phyloP scores from a whole-genome alignment of 108 stramenopile genomes.

The Nitzschia sp. region DNA sequence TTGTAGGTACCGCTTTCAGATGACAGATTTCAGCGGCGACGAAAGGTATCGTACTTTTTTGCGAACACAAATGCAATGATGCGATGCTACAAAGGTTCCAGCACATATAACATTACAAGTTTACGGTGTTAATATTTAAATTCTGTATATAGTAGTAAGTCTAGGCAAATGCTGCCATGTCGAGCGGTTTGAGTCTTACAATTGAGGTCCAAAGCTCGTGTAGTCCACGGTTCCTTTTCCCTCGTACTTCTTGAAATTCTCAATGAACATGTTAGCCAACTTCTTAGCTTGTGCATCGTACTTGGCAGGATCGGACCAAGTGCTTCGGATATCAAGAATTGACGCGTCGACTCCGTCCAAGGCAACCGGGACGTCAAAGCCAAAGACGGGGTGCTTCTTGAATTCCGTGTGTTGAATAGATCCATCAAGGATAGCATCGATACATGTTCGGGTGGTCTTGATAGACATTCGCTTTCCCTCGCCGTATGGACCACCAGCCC shows the following conservation, averaged over 20 bases:
- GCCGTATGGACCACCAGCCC: conserved; percentile 96
- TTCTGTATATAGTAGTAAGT: too few relatives aligned
- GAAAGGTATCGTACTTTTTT: too few relatives aligned
- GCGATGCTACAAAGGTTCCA: too few relatives aligned
- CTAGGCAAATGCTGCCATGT: too few relatives aligned
- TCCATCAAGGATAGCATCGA: conserved; percentile 95
- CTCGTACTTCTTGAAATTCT: conserved; percentile 95
- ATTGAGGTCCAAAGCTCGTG: conserved; percentile 82
- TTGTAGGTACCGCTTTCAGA: too few relatives aligned
- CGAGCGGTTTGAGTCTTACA: conserved; percentile 32
- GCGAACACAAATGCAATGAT: too few relatives aligned
- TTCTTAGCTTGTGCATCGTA: conserved; percentile 89
- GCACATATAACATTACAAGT: too few relatives aligned
- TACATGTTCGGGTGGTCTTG: conserved; percentile 93
- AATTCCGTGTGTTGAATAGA: conserved; percentile 82
- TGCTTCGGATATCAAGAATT: conserved; percentile 85
- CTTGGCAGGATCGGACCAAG: conserved; percentile 86
- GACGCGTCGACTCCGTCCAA: conserved; percentile 80
- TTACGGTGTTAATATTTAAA: too few relatives aligned
- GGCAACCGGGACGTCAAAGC: conserved; percentile 86
- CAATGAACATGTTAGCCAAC: conserved; percentile 89
- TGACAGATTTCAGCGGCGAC: too few relatives aligned
- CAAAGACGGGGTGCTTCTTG: conserved; percentile 84
- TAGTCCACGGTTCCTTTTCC: conserved; percentile 83
- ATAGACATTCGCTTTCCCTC: conserved; percentile 96